Base-by-base conservation (phyloP, 1,284 basidiomycete species). In the Thelephora terrestris region DNA sequence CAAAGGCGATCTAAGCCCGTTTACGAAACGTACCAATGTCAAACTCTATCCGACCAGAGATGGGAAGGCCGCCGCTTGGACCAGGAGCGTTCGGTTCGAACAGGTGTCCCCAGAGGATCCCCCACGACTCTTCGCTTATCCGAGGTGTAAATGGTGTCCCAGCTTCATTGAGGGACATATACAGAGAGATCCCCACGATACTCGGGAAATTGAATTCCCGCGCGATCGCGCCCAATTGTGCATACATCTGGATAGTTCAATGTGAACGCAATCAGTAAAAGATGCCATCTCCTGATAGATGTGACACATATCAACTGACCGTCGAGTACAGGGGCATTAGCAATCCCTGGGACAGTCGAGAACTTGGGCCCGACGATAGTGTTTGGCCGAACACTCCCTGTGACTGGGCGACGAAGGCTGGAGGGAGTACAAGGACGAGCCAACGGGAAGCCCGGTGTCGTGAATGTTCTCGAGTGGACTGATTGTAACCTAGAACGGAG, bases 141-240 rank as follows among this genome's bases (percentile, higher is more conserved):
- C 86, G 76, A 20, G 86, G 86, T 7, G 75, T 73, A 57, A 75
- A 67, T 2, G 70, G 68, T 21, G 76, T 55, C 12, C 78, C 78
- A 46, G 68, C 68, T 50, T 85, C 78, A 34, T 68, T 68, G 50
- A 78, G 71, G 52, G 80, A 80, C 49, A 85, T 69, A 60, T 87
- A 89, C 17, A 89, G 71, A 58, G 81, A 85, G 14, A 89, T 60
- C 12, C 85, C 86, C 10, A 75, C 62, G 5, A 73, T 82, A 62
- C 81, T 86, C 2, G 85, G 85, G 57, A 89, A 83, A 58, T 78
- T 83, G 64, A 81, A 89, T 62, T 90, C 86, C 45, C 79, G 76
- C 12, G 85, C 84, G 52, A 90, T 87, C 6, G 83, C 82, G 45
- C 74, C 71, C 29, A 89, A 66, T 63, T 90, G 85, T 21, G 72